Evolutionary conservation across 208 protist genomes (phyloP).

Genomic region (Acanthamoeba culbertsoni): DNA sequence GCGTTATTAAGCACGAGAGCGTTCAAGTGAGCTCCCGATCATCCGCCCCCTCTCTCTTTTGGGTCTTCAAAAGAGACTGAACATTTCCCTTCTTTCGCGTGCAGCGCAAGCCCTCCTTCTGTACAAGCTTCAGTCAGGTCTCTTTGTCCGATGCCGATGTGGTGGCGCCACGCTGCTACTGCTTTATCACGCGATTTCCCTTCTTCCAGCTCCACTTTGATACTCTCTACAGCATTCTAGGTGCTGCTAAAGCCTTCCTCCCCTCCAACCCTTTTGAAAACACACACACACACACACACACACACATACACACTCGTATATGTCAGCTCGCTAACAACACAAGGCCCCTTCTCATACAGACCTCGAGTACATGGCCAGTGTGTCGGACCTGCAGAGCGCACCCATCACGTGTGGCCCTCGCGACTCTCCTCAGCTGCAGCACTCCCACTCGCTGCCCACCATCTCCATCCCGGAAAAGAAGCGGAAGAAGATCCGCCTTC

Average conservation of each 20-base stretch:
- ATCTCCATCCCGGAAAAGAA: background rate
- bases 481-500: constrained; percentile 9
- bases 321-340: background rate
- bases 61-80: background rate
- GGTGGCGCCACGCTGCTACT: constrained; percentile 43
- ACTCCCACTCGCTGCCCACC: background rate
- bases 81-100: background rate
- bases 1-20: constrained; percentile 27
- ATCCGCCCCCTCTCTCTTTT: background rate
- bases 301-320: background rate
- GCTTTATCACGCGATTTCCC: constrained; percentile 11
- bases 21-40: background rate
- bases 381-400: background rate
- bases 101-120: constrained; percentile 39
- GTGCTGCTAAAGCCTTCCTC: background rate
- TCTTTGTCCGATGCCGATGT: background rate
- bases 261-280: background rate
- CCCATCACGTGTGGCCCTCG: background rate
- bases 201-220: constrained; percentile 55
- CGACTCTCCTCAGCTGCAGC: background rate
- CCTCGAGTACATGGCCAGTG: constrained; percentile 35
- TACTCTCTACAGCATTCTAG: background rate
- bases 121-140: background rate
- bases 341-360: background rate
- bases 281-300: too few species aligned